Percentiles rank a stretch among this genome's conserved stretches.
phyloP scores from a whole-genome alignment of 225 moss, liverwort and hornwort species.

The Bryum argenteum region DNA sequence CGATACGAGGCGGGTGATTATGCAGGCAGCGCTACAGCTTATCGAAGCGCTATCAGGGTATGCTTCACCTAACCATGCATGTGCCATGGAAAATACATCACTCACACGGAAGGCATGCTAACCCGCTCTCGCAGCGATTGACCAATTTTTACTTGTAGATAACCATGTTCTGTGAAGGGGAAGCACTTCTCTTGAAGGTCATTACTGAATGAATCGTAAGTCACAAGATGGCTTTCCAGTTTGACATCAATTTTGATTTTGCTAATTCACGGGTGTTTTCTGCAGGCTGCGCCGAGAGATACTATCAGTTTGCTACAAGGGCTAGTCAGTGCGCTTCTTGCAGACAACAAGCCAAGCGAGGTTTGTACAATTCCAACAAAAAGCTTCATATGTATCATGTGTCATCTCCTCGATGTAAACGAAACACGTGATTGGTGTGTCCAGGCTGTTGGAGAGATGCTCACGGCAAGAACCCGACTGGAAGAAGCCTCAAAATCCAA shows the following conservation, averaged over 20 bases:
- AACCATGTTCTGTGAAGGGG: not conserved
- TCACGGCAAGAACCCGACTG: constrained; percentile 74
- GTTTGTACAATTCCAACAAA: constrained; percentile 42
- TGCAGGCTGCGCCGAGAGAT: constrained; percentile 71
- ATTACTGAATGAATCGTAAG: not conserved
- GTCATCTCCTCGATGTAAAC: too few relatives aligned
- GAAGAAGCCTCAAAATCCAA: constrained; percentile 39
- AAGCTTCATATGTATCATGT: not conserved
- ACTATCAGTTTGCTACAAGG: constrained; percentile 75
- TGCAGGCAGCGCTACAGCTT: constrained; percentile 71
- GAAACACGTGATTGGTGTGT: not conserved
- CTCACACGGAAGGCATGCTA: not conserved
- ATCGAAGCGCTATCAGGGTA: constrained; percentile 74
- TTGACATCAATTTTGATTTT: not conserved
- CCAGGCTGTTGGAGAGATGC: constrained; percentile 93
- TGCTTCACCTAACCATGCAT: constrained; percentile 1
- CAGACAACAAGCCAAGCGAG: constrained; percentile 87
- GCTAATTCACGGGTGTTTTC: not conserved
- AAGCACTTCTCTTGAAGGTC: not conserved
- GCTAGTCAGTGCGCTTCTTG: constrained; percentile 79
- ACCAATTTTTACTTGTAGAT: not conserved
- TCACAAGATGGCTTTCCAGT: not conserved
- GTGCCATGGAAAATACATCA: not conserved
- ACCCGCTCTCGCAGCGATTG: not conserved
- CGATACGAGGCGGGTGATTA: constrained; percentile 77